A percentile compares a stretch with the other conserved stretches of the same genome.
phyloP scores from a whole-genome alignment of 768 basidiomycete genomes.

The Lactarius quietus region DNA sequence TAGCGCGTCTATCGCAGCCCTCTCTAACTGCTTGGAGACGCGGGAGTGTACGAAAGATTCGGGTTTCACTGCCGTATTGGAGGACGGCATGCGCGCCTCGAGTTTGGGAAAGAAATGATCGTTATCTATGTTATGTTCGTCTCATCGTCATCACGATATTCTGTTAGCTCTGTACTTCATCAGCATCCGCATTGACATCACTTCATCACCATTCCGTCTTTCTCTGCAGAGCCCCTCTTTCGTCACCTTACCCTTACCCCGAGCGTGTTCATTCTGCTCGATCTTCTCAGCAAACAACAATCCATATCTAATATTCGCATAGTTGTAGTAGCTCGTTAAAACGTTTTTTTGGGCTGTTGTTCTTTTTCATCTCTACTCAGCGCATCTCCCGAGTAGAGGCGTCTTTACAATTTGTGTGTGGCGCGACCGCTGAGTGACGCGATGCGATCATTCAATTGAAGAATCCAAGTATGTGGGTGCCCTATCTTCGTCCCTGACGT shows the following conservation, averaged over 20 bases:
- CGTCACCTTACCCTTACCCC: neutral
- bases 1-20: neutral
- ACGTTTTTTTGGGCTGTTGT: slow-evolving; percentile 3
- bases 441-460: neutral
- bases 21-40: neutral
- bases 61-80: slow-evolving; percentile 35
- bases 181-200: slow-evolving; percentile 9
- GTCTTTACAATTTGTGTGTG: neutral
- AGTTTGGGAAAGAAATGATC: slow-evolving; percentile 48
- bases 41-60: slow-evolving; percentile 13
- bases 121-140: neutral
- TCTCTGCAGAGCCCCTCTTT: neutral
- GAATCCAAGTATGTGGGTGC: neutral
- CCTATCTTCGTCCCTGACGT: too few species aligned
- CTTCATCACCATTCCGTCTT: neutral
- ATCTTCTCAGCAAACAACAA: slow-evolving; percentile 5
- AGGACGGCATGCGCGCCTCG: slow-evolving; percentile 66
- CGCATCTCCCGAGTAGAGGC: neutral
- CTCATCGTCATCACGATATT: slow-evolving; percentile 6
- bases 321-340: slow-evolving; percentile 11
- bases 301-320: slow-evolving; percentile 19
- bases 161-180: slow-evolving; percentile 14
- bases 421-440: neutral
- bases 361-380: neutral
- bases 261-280: neutral